Conservation (phyloP, 169 alveolate species). For the Babesia ovata region DNA sequence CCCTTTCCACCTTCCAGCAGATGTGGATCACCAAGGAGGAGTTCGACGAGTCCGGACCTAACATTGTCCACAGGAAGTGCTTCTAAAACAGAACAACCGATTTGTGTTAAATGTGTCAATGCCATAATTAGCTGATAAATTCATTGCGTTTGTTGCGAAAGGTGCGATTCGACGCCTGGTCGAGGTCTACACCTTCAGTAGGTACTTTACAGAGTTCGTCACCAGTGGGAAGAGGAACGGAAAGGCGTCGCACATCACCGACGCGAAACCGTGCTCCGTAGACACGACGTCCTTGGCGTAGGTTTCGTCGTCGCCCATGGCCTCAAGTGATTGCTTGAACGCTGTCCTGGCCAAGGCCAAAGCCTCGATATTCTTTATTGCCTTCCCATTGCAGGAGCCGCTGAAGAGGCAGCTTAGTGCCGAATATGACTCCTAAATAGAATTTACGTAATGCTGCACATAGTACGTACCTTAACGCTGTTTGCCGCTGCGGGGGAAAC, state of each 20-base stretch:
- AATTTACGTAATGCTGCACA: neutral
- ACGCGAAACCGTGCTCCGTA: constrained; percentile 51
- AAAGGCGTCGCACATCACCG: constrained; percentile 62
- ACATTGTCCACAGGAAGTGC: constrained; percentile 97
- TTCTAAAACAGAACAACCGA: constrained; percentile 73
- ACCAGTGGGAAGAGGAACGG: constrained; percentile 56
- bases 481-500: constrained; percentile 7
- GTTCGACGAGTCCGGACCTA: constrained; percentile 97
- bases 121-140: neutral
- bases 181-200: neutral
- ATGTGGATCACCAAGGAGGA: constrained; percentile 98
- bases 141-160: neutral
- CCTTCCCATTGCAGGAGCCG: constrained; percentile 1
- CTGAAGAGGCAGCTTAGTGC: constrained; percentile 2
- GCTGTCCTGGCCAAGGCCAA: constrained; percentile 46
- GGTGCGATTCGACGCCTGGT: neutral
- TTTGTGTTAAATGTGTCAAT: constrained; percentile 8
- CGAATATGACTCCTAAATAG: constrained; percentile 3
- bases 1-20: constrained; percentile 95
- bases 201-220: constrained; percentile 19
- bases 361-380: constrained; percentile 1
- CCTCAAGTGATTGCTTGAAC: constrained; percentile 60
- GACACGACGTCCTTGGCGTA: constrained; percentile 58
- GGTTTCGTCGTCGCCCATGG: constrained; percentile 62
- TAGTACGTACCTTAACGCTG: constrained; percentile 6